Percentiles rank a stretch among this genome's conserved stretches.
Evolutionary conservation across 2,329 filamentous ascomycete species (phyloP).

Genomic region (Colletotrichum sp.): DNA sequence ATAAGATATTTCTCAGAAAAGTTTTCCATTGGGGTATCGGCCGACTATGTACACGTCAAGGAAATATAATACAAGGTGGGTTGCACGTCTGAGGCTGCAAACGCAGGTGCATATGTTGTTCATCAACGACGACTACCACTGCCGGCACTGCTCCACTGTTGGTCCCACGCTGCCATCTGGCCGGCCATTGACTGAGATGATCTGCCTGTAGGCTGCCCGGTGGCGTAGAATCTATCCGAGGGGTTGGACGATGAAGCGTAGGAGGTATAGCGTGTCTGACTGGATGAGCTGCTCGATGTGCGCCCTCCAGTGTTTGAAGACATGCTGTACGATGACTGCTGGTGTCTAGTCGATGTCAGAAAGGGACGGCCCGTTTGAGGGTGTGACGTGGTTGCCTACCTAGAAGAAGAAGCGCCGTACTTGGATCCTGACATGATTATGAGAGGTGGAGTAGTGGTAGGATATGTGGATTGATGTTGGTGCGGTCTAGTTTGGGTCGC

Average conservation of each 20-base stretch:
- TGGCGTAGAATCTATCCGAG: slow-evolving; percentile 5
- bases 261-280: not conserved
- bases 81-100: not conserved
- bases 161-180: not conserved
- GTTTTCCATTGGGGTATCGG: not conserved
- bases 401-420: not conserved
- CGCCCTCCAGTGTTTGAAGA: slow-evolving; percentile 9
- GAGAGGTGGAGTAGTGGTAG: not conserved
- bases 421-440: not conserved
- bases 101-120: not conserved
- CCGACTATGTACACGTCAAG: not conserved
- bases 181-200: not conserved
- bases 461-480: not conserved
- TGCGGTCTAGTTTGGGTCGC: not conserved
- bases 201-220: not conserved
- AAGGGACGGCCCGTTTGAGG: not conserved
- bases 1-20: not conserved
- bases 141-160: not conserved
- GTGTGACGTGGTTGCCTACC: not conserved
- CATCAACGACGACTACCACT: not conserved
- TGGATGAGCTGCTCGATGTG: not conserved
- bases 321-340: slow-evolving; percentile 1
- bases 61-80: not conserved
- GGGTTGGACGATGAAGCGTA: not conserved
- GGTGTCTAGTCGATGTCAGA: not conserved